These are phyloP conservation scores for Apiosordaria backusii DNA, from an alignment of 495 filamentous ascomycete genomes.

Conservation along the genomic window DNA sequence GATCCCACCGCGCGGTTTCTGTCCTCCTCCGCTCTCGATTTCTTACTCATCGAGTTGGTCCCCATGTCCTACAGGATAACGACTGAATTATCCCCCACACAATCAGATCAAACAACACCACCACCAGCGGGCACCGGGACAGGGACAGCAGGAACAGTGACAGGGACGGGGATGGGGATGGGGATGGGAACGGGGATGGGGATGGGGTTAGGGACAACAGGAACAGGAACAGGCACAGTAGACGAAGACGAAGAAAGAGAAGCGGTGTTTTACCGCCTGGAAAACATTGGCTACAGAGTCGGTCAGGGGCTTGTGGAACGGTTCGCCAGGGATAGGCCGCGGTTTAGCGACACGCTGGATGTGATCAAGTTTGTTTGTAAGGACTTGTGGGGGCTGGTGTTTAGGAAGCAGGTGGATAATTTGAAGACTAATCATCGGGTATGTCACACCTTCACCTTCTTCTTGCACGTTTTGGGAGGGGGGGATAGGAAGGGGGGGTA, in stretches of 20 bases:
- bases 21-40: slow-evolving; percentile 77
- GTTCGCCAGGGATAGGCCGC: slow-evolving; percentile 82
- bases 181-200: neutral
- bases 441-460: slow-evolving; percentile 22
- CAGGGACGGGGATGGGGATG: slow-evolving; percentile 1
- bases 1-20: slow-evolving; percentile 78
- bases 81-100: slow-evolving; percentile 41
- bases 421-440: slow-evolving; percentile 96
- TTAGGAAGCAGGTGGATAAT: slow-evolving; percentile 96
- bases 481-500: neutral
- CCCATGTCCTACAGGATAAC: slow-evolving; percentile 85
- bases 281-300: slow-evolving; percentile 83
- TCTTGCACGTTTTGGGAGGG: neutral
- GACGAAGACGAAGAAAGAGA: slow-evolving; percentile 78
- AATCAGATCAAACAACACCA: neutral
- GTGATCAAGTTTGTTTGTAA: slow-evolving; percentile 98
- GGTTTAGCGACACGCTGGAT: slow-evolving; percentile 82
- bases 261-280: slow-evolving; percentile 78
- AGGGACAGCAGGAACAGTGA: no score
- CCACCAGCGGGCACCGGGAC: neutral
- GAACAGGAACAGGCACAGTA: slow-evolving; percentile 23
- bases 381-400: slow-evolving; percentile 90
- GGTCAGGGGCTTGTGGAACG: slow-evolving; percentile 90
- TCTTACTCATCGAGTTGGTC: slow-evolving; percentile 93
- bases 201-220: no score